Conservation (phyloP, 495 filamentous ascomycete genomes). For the Aspergillus conjunctus region DNA sequence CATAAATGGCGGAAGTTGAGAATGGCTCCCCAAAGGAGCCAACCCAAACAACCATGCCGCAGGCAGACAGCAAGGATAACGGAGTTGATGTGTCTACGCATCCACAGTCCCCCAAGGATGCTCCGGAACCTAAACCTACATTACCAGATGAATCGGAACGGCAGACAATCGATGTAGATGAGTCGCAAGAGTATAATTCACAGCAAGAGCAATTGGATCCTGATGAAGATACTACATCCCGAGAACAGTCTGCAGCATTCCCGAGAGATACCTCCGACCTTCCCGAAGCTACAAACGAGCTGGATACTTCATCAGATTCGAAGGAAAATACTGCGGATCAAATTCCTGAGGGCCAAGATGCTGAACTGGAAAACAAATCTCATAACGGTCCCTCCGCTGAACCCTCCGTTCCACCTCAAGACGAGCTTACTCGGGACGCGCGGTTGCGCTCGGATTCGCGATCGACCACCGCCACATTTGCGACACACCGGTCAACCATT, state of each 20-base stretch:
- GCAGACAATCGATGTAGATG: slow-evolving; percentile 34
- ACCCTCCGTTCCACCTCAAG: slow-evolving; percentile 20
- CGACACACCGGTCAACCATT: slow-evolving; percentile 55
- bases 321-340: slow-evolving; percentile 14
- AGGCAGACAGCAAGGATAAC: slow-evolving; percentile 39
- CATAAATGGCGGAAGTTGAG: slow-evolving; percentile 51
- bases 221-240: slow-evolving; percentile 19
- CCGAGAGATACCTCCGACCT: slow-evolving; percentile 27
- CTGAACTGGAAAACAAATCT: slow-evolving; percentile 17
- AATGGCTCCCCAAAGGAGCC: slow-evolving; percentile 39
- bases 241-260: slow-evolving; percentile 26
- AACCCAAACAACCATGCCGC: slow-evolving; percentile 35
- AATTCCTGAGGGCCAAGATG: slow-evolving; percentile 9
- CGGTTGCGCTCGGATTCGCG: slow-evolving; percentile 59
- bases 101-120: slow-evolving; percentile 30
- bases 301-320: slow-evolving; percentile 22
- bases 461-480: slow-evolving; percentile 57
- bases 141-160: slow-evolving; percentile 35
- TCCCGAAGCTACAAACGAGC: slow-evolving; percentile 19
- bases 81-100: slow-evolving; percentile 35
- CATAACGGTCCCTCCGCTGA: slow-evolving; percentile 15
- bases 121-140: slow-evolving; percentile 38
- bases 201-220: slow-evolving; percentile 23
- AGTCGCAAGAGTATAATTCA: slow-evolving; percentile 16
- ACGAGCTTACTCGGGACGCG: slow-evolving; percentile 35